Conservation (phyloP, 495 filamentous ascomycete genomes). For the Talaromyces borbonicus region DNA sequence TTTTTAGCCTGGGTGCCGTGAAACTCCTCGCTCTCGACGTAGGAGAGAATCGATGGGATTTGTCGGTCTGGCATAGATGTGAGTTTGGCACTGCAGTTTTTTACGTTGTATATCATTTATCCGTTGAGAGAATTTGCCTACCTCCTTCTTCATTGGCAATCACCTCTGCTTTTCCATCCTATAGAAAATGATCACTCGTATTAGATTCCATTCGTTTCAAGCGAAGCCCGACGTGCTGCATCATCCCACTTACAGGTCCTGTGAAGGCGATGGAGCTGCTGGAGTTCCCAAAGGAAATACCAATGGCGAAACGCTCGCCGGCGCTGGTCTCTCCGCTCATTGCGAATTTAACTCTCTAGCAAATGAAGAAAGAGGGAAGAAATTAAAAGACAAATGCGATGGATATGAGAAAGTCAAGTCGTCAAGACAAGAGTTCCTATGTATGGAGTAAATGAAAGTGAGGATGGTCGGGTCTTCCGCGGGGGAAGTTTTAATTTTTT, state of each 20-base stretch:
- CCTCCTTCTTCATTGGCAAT: slow-evolving; percentile 99
- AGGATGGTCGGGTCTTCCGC: too few species aligned
- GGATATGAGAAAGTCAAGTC: background rate
- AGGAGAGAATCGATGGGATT: slow-evolving; percentile 89
- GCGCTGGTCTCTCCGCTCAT: slow-evolving; percentile 49
- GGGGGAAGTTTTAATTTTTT: too few species aligned
- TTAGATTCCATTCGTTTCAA: background rate
- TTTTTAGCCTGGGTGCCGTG: slow-evolving; percentile 91
- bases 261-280: slow-evolving; percentile 95
- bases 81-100: too few species aligned
- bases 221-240: background rate
- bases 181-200: slow-evolving; percentile 4
- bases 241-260: slow-evolving; percentile 40
- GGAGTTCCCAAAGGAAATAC: slow-evolving; percentile 95
- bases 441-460: background rate
- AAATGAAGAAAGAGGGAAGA: background rate
- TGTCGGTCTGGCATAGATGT: slow-evolving; percentile 61
- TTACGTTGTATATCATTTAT: background rate
- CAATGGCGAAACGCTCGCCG: slow-evolving; percentile 68
- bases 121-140: slow-evolving; percentile 26
- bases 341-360: too few species aligned
- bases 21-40: slow-evolving; percentile 91
- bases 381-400: slow-evolving; percentile 6
- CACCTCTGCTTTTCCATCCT: slow-evolving; percentile 92
- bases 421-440: slow-evolving; percentile 1